These are phyloP conservation scores for Camellia oleifera DNA, from an alignment of 179 eudicot species.

Conservation along the genomic window DNA sequence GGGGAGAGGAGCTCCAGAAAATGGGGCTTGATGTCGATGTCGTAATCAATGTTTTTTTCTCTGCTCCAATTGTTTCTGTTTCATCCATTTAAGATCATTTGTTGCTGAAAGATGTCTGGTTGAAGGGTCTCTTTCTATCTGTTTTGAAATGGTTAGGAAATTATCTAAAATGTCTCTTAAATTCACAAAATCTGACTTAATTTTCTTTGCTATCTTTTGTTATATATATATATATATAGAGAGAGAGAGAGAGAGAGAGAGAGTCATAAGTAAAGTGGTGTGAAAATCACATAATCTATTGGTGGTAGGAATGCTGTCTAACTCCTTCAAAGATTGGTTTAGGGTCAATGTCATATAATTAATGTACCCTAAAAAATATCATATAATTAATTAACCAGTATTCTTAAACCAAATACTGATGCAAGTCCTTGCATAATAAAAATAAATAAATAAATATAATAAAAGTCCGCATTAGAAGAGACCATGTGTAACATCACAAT, in stretches of 20 bases:
- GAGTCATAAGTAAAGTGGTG: neutral
- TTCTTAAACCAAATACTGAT: neutral
- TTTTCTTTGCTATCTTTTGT: no score
- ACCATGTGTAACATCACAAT: no score
- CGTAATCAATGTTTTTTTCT: neutral
- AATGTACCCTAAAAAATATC: neutral
- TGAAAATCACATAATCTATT: constrained; percentile 7
- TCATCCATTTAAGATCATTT: neutral
- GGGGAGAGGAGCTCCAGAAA: neutral
- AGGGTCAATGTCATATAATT: neutral
- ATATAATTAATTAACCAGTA: constrained; percentile 1
- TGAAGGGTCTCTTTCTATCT: constrained; percentile 7
- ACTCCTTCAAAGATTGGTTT: neutral
- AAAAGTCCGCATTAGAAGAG: no score
- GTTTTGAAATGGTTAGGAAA: neutral
- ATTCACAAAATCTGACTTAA: neutral
- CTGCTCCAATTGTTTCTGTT: neutral
- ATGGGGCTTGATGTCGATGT: neutral
- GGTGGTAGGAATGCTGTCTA: neutral
- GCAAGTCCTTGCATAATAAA: no score
- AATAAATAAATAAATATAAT: no score
- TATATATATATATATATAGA: no score
- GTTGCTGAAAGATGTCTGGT: constrained; percentile 11
- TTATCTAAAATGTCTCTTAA: neutral
- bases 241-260: neutral